Percentiles rank a stretch among this genome's conserved stretches.
Evolutionary conservation across 805 yeast genomes (phyloP).

Genomic region (Kodamaea restingae): DNA sequence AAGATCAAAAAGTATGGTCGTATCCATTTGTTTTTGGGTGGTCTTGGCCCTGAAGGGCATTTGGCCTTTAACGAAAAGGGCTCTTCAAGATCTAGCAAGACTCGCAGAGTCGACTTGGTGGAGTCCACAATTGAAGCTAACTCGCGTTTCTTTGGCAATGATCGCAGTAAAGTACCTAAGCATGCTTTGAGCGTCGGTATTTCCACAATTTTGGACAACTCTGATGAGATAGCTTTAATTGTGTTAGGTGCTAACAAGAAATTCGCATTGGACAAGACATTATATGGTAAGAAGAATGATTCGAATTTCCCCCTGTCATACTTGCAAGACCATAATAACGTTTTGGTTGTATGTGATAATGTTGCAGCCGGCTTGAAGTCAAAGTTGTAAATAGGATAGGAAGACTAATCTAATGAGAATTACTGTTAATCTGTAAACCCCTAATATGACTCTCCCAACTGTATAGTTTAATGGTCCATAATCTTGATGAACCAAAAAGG

Average conservation of each 20-base stretch:
- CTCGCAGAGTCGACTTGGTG: constrained; percentile 46
- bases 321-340: constrained; percentile 45
- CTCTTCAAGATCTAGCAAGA: constrained; percentile 40
- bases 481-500: no score
- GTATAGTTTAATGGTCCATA: no score
- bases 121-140: constrained; percentile 51
- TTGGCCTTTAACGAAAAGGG: constrained; percentile 60
- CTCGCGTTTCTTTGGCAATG: constrained; percentile 48
- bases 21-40: constrained; percentile 54
- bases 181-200: constrained; percentile 54
- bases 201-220: constrained; percentile 52
- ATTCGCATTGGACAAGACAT: constrained; percentile 45
- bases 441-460: no score
- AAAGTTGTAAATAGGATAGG: constrained; percentile 21
- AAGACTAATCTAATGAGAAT: no score
- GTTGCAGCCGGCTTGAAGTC: constrained; percentile 41
- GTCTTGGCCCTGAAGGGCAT: constrained; percentile 60
- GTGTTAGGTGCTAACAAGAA: constrained; percentile 48
- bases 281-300: constrained; percentile 32
- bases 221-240: constrained; percentile 48
- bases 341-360: constrained; percentile 44
- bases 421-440: no score
- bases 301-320: constrained; percentile 47
- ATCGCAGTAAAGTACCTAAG: constrained; percentile 45
- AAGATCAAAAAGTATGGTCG: constrained; percentile 46